Percentiles rank a stretch among this genome's conserved stretches.
phyloP scores from a whole-genome alignment of 164 flowering plant genomes.

The Amborella trichopoda region DNA sequence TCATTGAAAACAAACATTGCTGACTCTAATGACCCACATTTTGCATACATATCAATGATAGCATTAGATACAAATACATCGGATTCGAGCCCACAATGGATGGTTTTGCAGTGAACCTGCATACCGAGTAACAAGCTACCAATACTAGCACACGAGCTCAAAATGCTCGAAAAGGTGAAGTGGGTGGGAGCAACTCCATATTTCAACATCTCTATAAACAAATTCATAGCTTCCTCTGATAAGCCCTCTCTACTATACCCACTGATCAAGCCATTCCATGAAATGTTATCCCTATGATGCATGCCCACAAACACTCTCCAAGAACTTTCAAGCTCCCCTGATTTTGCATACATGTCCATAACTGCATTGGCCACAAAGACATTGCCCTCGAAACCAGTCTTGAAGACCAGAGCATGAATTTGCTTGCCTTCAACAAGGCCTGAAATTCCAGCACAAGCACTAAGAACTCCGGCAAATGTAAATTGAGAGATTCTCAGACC shows the following conservation, averaged over 20 bases:
- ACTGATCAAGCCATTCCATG: slow-evolving; percentile 2
- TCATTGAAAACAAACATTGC: slow-evolving; percentile 10
- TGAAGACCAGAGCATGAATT: too few relatives aligned
- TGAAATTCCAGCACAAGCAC: too few relatives aligned
- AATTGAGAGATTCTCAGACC: too few relatives aligned
- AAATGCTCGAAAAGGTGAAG: neutral
- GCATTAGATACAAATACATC: slow-evolving; percentile 2
- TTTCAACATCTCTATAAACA: slow-evolving; percentile 1
- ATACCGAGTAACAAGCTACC: neutral
- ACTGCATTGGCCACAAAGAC: neutral
- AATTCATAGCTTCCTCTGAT: neutral
- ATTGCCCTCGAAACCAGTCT: too few relatives aligned
- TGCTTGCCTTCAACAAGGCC: too few relatives aligned
- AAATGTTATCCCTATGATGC: neutral
- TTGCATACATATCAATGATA: slow-evolving; percentile 1
- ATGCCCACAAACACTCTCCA: neutral
- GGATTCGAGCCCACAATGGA: neutral
- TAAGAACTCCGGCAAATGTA: too few relatives aligned
- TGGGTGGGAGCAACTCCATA: neutral
- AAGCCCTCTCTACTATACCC: slow-evolving; percentile 1
- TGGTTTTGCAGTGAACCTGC: neutral
- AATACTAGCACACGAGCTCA: neutral
- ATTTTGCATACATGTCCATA: neutral
- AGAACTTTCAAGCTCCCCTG: neutral
- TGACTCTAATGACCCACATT: slow-evolving; percentile 1